Conservation (phyloP, 805 yeast species). For the Pichia occidentalis region DNA sequence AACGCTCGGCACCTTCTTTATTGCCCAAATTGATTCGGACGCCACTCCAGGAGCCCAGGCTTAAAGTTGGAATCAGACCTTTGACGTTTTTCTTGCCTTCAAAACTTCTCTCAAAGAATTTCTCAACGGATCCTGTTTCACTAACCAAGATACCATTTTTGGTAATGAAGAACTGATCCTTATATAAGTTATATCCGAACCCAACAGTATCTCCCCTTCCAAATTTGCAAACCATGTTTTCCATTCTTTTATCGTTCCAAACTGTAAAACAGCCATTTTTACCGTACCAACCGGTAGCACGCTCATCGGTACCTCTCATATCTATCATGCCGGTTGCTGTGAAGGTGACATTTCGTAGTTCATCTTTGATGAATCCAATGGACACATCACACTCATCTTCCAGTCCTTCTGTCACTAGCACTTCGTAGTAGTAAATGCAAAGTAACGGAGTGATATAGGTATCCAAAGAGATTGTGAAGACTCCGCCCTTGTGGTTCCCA, state of each 20-base stretch:
- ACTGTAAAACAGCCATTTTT: constrained; percentile 41
- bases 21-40: constrained; percentile 52
- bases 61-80: constrained; percentile 36
- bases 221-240: constrained; percentile 39
- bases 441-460: constrained; percentile 17
- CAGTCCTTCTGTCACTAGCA: constrained; percentile 33
- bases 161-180: constrained; percentile 63
- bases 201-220: constrained; percentile 66
- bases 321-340: constrained; percentile 22
- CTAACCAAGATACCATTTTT: constrained; percentile 70
- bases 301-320: constrained; percentile 41
- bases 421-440: constrained; percentile 48
- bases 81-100: constrained; percentile 6
- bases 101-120: constrained; percentile 7
- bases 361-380: constrained; percentile 38
- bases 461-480: constrained; percentile 5
- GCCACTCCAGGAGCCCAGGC: constrained; percentile 37
- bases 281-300: constrained; percentile 49
- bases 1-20: constrained; percentile 27
- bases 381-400: constrained; percentile 35
- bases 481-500: constrained; percentile 1
- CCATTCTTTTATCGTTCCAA: constrained; percentile 31
- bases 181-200: constrained; percentile 70
- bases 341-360: constrained; percentile 5
- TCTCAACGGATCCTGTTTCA: constrained; percentile 30